phyloP scores from a whole-genome alignment of 306 rosid species.

The Cyclanthera cordifolia region DNA sequence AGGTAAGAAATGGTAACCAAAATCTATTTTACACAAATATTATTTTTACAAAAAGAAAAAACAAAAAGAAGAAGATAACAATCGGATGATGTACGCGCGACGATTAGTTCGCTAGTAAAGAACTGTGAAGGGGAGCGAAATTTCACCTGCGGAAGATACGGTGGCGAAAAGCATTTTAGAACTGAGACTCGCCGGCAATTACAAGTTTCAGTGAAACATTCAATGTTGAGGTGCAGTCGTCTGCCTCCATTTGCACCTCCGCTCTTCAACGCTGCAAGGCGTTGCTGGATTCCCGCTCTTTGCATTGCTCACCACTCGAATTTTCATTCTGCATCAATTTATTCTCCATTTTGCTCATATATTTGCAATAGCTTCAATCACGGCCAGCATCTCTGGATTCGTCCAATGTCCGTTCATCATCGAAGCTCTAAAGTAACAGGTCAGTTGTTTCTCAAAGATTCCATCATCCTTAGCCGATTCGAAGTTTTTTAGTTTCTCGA shows the following conservation, averaged over 20 bases:
- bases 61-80: too few relatives aligned
- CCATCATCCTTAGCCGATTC: not conserved
- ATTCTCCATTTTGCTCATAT: constrained; percentile 8
- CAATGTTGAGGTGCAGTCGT: constrained; percentile 29
- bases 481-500: not conserved
- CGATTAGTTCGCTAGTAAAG: not conserved
- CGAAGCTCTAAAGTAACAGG: constrained; percentile 11
- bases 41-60: too few relatives aligned
- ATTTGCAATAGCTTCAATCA: constrained; percentile 21
- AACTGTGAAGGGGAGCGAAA: not conserved
- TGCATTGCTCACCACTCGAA: constrained; percentile 18
- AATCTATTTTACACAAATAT: too few relatives aligned
- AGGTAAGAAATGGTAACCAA: too few relatives aligned
- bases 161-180: not conserved
- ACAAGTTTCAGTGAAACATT: not conserved
- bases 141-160: not conserved
- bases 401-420: constrained; percentile 1
- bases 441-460: not conserved
- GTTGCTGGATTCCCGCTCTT: constrained; percentile 12
- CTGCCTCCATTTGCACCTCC: constrained; percentile 29
- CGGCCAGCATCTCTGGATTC: constrained; percentile 4
- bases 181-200: not conserved
- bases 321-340: constrained; percentile 9
- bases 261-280: constrained; percentile 23
- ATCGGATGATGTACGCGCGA: too few relatives aligned